A percentile compares a stretch with the other conserved stretches of the same genome.
Conservation (phyloP, 192 early-diverging fungal genomes). For the Linnemannia schmuckeri region DNA sequence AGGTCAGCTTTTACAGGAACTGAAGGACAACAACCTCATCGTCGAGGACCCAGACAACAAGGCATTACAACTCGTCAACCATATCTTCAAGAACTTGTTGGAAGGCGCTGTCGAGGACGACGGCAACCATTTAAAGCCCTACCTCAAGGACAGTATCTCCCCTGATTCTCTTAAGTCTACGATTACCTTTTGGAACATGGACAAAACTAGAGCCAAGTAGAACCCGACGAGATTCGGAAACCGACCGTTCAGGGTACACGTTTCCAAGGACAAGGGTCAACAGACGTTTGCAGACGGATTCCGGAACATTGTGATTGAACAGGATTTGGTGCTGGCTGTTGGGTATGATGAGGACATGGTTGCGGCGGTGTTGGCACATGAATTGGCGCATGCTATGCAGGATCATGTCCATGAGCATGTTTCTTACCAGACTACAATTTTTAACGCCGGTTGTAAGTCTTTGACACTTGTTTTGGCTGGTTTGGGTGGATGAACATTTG, state of each 20-base stretch:
- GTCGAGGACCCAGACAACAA: background rate
- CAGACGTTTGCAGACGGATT: background rate
- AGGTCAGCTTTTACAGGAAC: too few relatives aligned
- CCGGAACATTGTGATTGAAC: background rate
- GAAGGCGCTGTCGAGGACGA: background rate
- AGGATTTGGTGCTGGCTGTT: background rate
- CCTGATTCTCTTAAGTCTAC: background rate
- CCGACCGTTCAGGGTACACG: background rate
- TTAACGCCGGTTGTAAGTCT: too few relatives aligned
- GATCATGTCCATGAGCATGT: background rate
- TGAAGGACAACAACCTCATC: too few relatives aligned
- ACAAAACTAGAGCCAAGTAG: background rate
- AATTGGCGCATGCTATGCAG: conserved; percentile 10
- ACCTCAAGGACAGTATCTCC: background rate
- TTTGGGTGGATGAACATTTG: too few relatives aligned
- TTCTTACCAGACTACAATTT: too few relatives aligned
- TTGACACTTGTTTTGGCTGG: too few relatives aligned
- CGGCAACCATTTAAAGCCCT: background rate
- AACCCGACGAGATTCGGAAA: background rate
- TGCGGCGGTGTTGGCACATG: conserved; percentile 13
- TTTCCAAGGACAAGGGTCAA: background rate
- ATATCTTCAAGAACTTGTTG: background rate
- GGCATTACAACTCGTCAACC: background rate
- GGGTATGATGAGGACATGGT: conserved; percentile 5
- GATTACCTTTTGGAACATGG: background rate